Percentiles rank a stretch among this genome's conserved stretches.
phyloP scores from a whole-genome alignment of 2,329 filamentous ascomycete genomes.

The Corynespora cassiicola region DNA sequence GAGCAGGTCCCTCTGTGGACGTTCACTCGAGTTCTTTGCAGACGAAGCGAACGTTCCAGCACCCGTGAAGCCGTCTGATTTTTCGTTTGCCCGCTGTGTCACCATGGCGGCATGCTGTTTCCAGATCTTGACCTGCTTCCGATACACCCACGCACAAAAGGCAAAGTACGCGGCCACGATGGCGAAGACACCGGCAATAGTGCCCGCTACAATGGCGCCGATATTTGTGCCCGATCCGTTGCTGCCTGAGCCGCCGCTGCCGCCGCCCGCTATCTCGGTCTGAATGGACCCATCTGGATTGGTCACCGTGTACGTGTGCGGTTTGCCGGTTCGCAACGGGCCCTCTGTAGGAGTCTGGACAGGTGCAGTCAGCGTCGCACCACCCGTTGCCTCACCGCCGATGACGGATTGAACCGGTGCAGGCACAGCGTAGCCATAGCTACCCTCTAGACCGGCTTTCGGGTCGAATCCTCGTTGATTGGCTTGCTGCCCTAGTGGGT shows the following conservation, averaged over 20 bases:
- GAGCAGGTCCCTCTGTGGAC: slow-evolving; percentile 19
- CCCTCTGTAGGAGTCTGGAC: slow-evolving; percentile 68
- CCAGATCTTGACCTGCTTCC: slow-evolving; percentile 73
- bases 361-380: slow-evolving; percentile 73
- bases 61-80: slow-evolving; percentile 42
- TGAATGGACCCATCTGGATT: slow-evolving; percentile 49
- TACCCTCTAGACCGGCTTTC: slow-evolving; percentile 63
- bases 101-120: slow-evolving; percentile 71
- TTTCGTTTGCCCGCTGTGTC: slow-evolving; percentile 62
- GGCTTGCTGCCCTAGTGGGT: slow-evolving; percentile 59
- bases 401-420: slow-evolving; percentile 68
- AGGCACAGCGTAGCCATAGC: slow-evolving; percentile 74
- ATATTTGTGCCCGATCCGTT: slow-evolving; percentile 51
- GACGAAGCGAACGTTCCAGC: slow-evolving; percentile 29
- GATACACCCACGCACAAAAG: slow-evolving; percentile 77
- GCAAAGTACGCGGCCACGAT: slow-evolving; percentile 69
- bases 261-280: slow-evolving; percentile 44
- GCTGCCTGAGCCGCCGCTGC: slow-evolving; percentile 19
- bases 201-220: slow-evolving; percentile 63
- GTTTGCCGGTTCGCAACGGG: slow-evolving; percentile 72
- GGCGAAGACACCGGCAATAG: slow-evolving; percentile 71
- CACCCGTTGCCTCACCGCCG: slow-evolving; percentile 70
- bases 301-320: slow-evolving; percentile 71
- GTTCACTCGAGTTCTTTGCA: slow-evolving; percentile 32
- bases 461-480: slow-evolving; percentile 59